Percentiles rank a stretch among this genome's conserved stretches.
These are phyloP conservation scores for Dictyostelium discoideum DNA, from an alignment of 78 protist species.

Conservation along the genomic window DNA sequence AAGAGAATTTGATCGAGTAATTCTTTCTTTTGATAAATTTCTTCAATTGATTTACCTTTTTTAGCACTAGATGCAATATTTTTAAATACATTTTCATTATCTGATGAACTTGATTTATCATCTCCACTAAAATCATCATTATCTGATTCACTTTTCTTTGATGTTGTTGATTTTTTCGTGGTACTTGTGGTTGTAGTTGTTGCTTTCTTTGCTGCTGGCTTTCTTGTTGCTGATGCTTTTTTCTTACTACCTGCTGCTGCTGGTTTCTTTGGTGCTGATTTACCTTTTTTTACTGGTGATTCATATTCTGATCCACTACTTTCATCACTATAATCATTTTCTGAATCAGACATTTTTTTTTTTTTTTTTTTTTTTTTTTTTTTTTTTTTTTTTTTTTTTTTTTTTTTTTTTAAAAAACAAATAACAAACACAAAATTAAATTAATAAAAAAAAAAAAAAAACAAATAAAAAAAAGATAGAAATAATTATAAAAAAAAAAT, in stretches of 20 bases:
- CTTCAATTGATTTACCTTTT: slow-evolving; percentile 69
- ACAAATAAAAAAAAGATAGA: too few species aligned
- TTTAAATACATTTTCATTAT: not conserved
- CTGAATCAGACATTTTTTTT: not conserved
- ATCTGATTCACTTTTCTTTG: not conserved
- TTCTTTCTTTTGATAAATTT: slow-evolving; percentile 89
- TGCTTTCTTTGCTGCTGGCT: slow-evolving; percentile 9
- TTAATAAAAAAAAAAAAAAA: too few species aligned
- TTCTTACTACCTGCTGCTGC: not conserved
- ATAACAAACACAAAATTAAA: too few species aligned
- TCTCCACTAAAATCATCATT: not conserved
- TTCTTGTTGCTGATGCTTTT: slow-evolving; percentile 1
- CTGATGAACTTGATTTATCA: not conserved
- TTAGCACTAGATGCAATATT: not conserved
- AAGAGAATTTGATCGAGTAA: slow-evolving; percentile 96
- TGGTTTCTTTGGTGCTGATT: not conserved
- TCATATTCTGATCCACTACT: slow-evolving; percentile 37
- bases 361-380: not conserved
- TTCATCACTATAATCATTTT: not conserved
- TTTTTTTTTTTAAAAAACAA: too few species aligned
- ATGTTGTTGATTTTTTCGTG: not conserved
- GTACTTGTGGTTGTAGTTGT: not conserved
- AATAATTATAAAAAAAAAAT: too few species aligned
- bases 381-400: too few species aligned
- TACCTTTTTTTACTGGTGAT: not conserved